Percentiles rank a stretch among this genome's conserved stretches.
Conservation (phyloP, 495 filamentous ascomycete genomes). For the Lasiosphaeria miniovina region DNA sequence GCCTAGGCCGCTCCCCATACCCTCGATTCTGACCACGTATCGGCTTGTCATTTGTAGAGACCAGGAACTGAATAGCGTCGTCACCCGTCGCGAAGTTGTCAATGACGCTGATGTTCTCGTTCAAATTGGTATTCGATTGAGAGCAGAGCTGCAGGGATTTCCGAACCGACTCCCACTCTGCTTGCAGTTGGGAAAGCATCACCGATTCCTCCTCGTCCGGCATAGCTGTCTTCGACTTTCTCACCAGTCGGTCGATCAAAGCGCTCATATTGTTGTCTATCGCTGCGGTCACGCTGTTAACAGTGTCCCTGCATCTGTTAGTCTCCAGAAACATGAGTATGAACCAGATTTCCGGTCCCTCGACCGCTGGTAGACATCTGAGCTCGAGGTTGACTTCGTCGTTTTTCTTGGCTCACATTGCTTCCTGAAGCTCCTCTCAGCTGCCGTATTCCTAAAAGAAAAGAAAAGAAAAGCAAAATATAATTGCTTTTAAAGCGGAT, state of each 20-base stretch:
- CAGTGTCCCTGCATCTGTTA: background rate
- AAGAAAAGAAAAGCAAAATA: too few relatives aligned
- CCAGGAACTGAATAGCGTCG: slow-evolving; percentile 14
- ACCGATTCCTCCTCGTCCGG: slow-evolving; percentile 5
- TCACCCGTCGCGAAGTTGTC: slow-evolving; percentile 6
- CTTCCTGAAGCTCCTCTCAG: too few relatives aligned
- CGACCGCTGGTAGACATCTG: too few relatives aligned
- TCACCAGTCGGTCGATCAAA: background rate
- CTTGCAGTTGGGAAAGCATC: slow-evolving; percentile 6
- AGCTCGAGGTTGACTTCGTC: too few relatives aligned
- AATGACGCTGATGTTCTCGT: slow-evolving; percentile 8
- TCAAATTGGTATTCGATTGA: slow-evolving; percentile 8
- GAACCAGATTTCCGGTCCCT: too few relatives aligned
- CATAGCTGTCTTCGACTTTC: background rate
- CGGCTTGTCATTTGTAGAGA: slow-evolving; percentile 7
- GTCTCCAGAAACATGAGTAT: too few relatives aligned
- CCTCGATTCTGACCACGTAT: slow-evolving; percentile 8
- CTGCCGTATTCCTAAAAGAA: too few relatives aligned
- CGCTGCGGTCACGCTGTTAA: background rate
- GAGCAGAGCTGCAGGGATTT: slow-evolving; percentile 9
- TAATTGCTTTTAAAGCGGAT: too few relatives aligned
- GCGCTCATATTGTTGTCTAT: background rate
- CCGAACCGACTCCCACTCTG: slow-evolving; percentile 11
- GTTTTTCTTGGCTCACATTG: too few relatives aligned
- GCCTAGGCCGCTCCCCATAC: slow-evolving; percentile 3